A percentile compares a stretch with the other conserved stretches of the same genome.
Evolutionary conservation across 164 flowering plant genomes (phyloP).

Genomic region (Pachysandra terminalis): DNA sequence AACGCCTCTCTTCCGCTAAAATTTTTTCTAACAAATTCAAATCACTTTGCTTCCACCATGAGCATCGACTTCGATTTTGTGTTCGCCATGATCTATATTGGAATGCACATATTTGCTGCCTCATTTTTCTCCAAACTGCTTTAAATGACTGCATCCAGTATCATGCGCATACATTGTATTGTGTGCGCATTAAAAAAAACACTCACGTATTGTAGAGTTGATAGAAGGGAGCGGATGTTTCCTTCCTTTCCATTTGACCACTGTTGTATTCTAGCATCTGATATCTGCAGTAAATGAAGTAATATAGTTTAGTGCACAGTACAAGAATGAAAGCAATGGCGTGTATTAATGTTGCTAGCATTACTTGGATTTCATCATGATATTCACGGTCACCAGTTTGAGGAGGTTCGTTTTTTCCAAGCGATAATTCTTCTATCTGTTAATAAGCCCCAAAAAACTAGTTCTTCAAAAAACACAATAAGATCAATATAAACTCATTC

Average conservation of each 20-base stretch:
- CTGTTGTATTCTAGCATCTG: constrained; percentile 57
- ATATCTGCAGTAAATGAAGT: constrained; percentile 43
- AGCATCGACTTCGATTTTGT: too few species aligned
- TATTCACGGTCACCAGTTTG: constrained; percentile 17
- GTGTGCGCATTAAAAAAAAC: too few species aligned
- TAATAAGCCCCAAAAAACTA: constrained; percentile 8
- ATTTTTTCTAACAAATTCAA: too few species aligned
- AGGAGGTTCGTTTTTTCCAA: constrained; percentile 27
- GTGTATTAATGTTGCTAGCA: constrained; percentile 1
- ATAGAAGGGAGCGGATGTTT: constrained; percentile 79
- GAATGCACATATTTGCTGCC: too few species aligned
- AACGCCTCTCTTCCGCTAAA: too few species aligned
- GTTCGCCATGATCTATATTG: too few species aligned
- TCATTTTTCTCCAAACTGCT: too few species aligned
- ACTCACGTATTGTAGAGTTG: constrained; percentile 88
- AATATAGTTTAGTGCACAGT: neutral
- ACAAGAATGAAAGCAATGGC: neutral
- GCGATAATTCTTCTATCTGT: constrained; percentile 51
- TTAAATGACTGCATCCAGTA: too few species aligned
- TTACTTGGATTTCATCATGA: constrained; percentile 54
- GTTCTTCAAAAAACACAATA: constrained; percentile 1
- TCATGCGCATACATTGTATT: too few species aligned
- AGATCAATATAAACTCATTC: neutral
- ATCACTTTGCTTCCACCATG: too few species aligned
- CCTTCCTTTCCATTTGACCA: constrained; percentile 86